A percentile compares a stretch with the other conserved stretches of the same genome.
Conservation (phyloP, 2,329 filamentous ascomycete genomes). For the Aspergillus sp. region DNA sequence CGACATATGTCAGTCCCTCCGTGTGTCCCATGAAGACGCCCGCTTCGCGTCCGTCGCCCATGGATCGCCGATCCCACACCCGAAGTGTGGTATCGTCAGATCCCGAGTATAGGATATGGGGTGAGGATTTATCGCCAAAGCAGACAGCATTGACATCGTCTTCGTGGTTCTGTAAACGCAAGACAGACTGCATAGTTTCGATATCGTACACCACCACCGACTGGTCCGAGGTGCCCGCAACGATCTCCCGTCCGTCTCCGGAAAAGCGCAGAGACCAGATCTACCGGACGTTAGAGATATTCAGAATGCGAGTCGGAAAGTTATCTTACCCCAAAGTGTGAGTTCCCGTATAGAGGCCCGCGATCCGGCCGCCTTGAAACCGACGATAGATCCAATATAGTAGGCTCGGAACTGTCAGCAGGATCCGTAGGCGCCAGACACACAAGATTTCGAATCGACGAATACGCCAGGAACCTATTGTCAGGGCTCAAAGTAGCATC, state of each 20-base stretch:
- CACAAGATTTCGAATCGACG: slow-evolving; percentile 79
- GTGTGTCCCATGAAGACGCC: slow-evolving; percentile 65
- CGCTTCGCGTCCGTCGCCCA: slow-evolving; percentile 60
- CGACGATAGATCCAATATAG: slow-evolving; percentile 67
- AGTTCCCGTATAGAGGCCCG: slow-evolving; percentile 26
- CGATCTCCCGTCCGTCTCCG: slow-evolving; percentile 83
- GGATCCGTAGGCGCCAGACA: slow-evolving; percentile 87
- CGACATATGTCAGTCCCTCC: slow-evolving; percentile 64
- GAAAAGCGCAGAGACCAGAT: slow-evolving; percentile 94
- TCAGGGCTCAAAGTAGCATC: slow-evolving; percentile 89
- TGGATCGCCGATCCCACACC: slow-evolving; percentile 84
- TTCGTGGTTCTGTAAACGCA: slow-evolving; percentile 73
- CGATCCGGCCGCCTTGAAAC: slow-evolving; percentile 45
- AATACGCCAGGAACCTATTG: slow-evolving; percentile 88
- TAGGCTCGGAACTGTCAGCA: slow-evolving; percentile 74
- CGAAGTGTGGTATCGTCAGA: slow-evolving; percentile 93
- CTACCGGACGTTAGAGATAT: slow-evolving; percentile 28
- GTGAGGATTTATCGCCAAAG: slow-evolving; percentile 83
- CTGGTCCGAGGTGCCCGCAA: slow-evolving; percentile 78
- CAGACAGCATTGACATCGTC: slow-evolving; percentile 96
- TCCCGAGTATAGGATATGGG: slow-evolving; percentile 92
- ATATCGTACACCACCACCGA: slow-evolving; percentile 91
- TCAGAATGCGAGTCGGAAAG: background rate
- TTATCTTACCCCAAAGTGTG: slow-evolving; percentile 44
- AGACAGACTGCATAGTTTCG: slow-evolving; percentile 70